Evolutionary conservation across 345 rosid genomes (phyloP).

Genomic region (Jatropha curcas): DNA sequence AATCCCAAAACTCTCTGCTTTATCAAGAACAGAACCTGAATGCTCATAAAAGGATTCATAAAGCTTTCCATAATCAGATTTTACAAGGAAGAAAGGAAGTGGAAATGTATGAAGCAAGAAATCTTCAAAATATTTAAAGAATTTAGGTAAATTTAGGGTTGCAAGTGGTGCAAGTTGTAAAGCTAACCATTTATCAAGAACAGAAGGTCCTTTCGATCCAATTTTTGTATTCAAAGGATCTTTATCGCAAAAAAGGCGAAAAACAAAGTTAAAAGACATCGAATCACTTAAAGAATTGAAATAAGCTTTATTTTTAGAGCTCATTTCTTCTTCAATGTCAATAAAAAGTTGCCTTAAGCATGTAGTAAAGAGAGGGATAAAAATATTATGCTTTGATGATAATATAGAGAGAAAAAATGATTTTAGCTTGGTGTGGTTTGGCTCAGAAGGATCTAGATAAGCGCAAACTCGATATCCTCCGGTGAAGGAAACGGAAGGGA

Average conservation of each 20-base stretch:
- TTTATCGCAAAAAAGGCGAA: slow-evolving; percentile 20
- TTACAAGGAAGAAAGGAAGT: slow-evolving; percentile 28
- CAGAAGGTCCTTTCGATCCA: slow-evolving; percentile 23
- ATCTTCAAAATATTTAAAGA: slow-evolving; percentile 24
- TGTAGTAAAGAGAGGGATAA: slow-evolving; percentile 35
- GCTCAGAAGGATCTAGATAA: slow-evolving; percentile 48
- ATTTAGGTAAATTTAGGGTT: slow-evolving; percentile 25
- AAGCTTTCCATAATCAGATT: slow-evolving; percentile 32
- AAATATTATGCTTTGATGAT: slow-evolving; percentile 18
- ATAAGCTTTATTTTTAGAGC: slow-evolving; percentile 1
- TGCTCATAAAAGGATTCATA: slow-evolving; percentile 30
- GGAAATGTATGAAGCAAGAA: slow-evolving; percentile 30
- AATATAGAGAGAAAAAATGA: slow-evolving; percentile 26
- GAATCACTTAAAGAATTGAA: slow-evolving; percentile 13
- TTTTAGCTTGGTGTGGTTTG: slow-evolving; percentile 40
- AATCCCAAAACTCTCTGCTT: slow-evolving; percentile 37
- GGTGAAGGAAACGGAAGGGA: slow-evolving; percentile 39
- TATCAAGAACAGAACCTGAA: slow-evolving; percentile 26
- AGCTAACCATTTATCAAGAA: slow-evolving; percentile 20
- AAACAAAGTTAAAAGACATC: slow-evolving; percentile 27
- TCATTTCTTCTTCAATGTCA: slow-evolving; percentile 32
- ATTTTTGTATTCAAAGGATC: slow-evolving; percentile 28
- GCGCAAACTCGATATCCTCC: slow-evolving; percentile 46
- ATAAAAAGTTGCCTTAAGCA: slow-evolving; percentile 29
- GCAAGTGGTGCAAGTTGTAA: slow-evolving; percentile 34